These are phyloP conservation scores for Serendipita vermifera DNA, from an alignment of 768 basidiomycete species.

Conservation along the genomic window DNA sequence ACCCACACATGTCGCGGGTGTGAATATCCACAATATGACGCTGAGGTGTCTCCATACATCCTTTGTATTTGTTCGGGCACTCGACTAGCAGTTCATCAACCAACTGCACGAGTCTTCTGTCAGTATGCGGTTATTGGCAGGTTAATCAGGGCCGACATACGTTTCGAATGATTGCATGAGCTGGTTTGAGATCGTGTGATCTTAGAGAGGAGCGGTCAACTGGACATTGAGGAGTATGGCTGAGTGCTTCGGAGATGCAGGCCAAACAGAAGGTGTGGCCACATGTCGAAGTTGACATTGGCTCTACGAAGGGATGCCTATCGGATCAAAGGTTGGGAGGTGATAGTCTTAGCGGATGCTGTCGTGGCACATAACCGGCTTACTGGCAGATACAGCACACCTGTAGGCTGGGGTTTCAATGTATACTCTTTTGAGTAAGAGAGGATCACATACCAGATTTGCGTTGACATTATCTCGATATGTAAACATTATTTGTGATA, in stretches of 20 bases:
- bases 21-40: constrained; percentile 53
- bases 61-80: constrained; percentile 46
- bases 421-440: background rate
- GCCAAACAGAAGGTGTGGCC: constrained; percentile 78
- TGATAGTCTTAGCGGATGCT: constrained; percentile 1
- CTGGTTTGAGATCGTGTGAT: constrained; percentile 44
- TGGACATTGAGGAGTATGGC: constrained; percentile 61
- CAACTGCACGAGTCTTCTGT: constrained; percentile 34
- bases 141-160: constrained; percentile 30
- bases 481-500: too few species aligned
- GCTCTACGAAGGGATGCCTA: constrained; percentile 63
- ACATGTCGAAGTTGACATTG: constrained; percentile 60
- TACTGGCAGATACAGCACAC: constrained; percentile 70
- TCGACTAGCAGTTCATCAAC: constrained; percentile 72
- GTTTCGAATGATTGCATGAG: constrained; percentile 64
- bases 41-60: constrained; percentile 53
- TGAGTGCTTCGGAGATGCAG: constrained; percentile 61
- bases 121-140: background rate
- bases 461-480: constrained; percentile 52
- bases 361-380: constrained; percentile 12
- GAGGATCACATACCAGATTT: constrained; percentile 45
- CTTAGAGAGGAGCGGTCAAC: constrained; percentile 63
- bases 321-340: constrained; percentile 11
- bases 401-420: constrained; percentile 26
- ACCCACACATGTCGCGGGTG: constrained; percentile 47